Conservation (phyloP, 768 basidiomycete species). For the Tricholoma terreum region DNA sequence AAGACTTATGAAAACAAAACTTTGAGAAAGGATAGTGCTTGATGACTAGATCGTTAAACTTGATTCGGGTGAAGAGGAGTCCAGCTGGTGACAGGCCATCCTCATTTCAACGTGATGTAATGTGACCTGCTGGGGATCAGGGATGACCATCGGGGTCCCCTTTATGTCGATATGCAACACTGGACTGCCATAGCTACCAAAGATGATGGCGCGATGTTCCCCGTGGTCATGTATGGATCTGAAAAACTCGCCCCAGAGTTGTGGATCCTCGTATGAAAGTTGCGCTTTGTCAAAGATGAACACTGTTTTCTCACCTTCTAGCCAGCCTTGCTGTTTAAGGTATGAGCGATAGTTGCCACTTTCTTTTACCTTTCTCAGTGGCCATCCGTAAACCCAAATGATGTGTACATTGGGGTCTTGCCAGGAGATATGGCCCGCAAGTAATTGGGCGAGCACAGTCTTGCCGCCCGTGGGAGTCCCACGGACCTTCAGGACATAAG, state of each 20-base stretch:
- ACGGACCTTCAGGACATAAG: too few species aligned
- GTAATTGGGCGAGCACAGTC: too few species aligned
- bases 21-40: not conserved
- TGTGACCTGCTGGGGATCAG: not conserved
- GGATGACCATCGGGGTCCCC: not conserved
- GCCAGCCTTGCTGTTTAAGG: too few species aligned
- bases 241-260: conserved; percentile 8
- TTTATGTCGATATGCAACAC: not conserved
- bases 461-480: too few species aligned
- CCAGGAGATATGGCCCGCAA: not conserved
- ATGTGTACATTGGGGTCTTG: not conserved
- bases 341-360: too few species aligned
- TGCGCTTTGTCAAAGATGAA: too few species aligned
- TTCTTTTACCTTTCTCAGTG: too few species aligned
- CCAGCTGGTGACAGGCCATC: conserved; percentile 1
- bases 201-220: conserved; percentile 2
- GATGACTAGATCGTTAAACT: conserved; percentile 7
- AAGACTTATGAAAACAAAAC: conserved; percentile 5
- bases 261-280: not conserved
- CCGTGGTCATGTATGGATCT: not conserved
- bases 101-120: not conserved
- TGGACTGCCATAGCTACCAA: conserved; percentile 7
- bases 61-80: conserved; percentile 7
- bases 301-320: too few species aligned
- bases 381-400: not conserved